A percentile compares a stretch with the other conserved stretches of the same genome.
Evolutionary conservation across 805 yeast genomes (phyloP).

Genomic region (Candida boleticola): DNA sequence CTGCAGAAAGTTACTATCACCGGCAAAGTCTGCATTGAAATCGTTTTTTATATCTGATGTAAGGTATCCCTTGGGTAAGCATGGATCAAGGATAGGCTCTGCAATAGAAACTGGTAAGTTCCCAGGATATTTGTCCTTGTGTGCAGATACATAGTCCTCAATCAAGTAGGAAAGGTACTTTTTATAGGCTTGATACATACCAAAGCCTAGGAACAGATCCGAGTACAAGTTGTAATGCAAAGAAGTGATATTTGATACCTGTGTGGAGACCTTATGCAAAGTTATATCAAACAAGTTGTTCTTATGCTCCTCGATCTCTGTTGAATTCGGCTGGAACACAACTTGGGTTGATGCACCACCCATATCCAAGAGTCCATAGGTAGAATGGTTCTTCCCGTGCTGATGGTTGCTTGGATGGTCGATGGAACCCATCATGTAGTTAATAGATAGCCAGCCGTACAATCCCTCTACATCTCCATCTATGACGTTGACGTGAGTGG

Average conservation of each 20-base stretch:
- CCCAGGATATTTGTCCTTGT: constrained; percentile 7
- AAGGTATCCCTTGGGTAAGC: constrained; percentile 50
- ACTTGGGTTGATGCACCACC: constrained; percentile 69
- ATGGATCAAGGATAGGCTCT: constrained; percentile 50
- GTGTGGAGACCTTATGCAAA: constrained; percentile 33
- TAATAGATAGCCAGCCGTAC: constrained; percentile 65
- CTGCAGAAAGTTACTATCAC: constrained; percentile 48
- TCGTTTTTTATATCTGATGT: constrained; percentile 19
- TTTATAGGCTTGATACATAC: constrained; percentile 54
- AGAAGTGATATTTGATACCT: constrained; percentile 14
- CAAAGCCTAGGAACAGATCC: constrained; percentile 59
- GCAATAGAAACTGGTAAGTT: constrained; percentile 14
- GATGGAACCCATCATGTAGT: constrained; percentile 50
- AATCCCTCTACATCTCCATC: constrained; percentile 68
- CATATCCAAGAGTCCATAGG: constrained; percentile 60
- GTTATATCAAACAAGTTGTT: constrained; percentile 46
- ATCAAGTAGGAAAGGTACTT: constrained; percentile 42
- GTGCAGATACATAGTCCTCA: constrained; percentile 16
- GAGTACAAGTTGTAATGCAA: constrained; percentile 46
- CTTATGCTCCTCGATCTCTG: constrained; percentile 43
- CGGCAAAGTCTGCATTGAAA: constrained; percentile 39
- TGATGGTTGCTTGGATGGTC: constrained; percentile 33
- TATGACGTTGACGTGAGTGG: constrained; percentile 54
- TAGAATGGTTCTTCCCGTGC: constrained; percentile 44
- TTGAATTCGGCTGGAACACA: constrained; percentile 55